These are phyloP conservation scores for Serendipita sp. DNA, from an alignment of 768 basidiomycete species.

Conservation along the genomic window DNA sequence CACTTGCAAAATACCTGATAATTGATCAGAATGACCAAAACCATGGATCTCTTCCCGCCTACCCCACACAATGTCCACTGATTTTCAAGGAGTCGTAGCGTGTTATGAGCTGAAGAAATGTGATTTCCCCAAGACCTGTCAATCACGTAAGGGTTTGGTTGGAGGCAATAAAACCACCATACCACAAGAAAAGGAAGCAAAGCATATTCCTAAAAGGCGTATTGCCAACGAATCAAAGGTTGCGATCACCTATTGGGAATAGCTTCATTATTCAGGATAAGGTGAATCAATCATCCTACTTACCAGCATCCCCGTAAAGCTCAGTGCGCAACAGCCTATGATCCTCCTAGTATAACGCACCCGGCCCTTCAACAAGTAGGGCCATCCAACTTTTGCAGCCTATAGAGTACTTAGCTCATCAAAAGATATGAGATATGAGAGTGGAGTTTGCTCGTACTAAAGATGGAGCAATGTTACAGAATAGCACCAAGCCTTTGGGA, in stretches of 20 bases:
- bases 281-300: slow-evolving; percentile 19
- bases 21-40: not conserved
- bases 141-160: slow-evolving; percentile 5
- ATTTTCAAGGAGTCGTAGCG: slow-evolving; percentile 54
- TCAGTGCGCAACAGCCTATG: slow-evolving; percentile 55
- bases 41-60: slow-evolving; percentile 14
- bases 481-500: slow-evolving; percentile 60
- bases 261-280: not conserved
- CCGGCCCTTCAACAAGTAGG: slow-evolving; percentile 72
- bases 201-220: slow-evolving; percentile 61
- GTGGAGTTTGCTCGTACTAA: slow-evolving; percentile 25
- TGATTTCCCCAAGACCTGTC: slow-evolving; percentile 80
- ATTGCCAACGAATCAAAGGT: slow-evolving; percentile 46
- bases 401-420: not conserved
- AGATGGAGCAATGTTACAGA: slow-evolving; percentile 88
- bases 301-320: slow-evolving; percentile 78
- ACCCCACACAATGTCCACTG: slow-evolving; percentile 73
- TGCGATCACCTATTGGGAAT: slow-evolving; percentile 49
- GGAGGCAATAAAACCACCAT: not conserved
- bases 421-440: not conserved
- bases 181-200: slow-evolving; percentile 85
- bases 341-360: slow-evolving; percentile 70
- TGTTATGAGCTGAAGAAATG: slow-evolving; percentile 86
- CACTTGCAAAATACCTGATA: slow-evolving; percentile 73
- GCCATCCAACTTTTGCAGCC: slow-evolving; percentile 76